phyloP scores from a whole-genome alignment of 2,329 filamentous ascomycete genomes.

The Graphilbum sp. region DNA sequence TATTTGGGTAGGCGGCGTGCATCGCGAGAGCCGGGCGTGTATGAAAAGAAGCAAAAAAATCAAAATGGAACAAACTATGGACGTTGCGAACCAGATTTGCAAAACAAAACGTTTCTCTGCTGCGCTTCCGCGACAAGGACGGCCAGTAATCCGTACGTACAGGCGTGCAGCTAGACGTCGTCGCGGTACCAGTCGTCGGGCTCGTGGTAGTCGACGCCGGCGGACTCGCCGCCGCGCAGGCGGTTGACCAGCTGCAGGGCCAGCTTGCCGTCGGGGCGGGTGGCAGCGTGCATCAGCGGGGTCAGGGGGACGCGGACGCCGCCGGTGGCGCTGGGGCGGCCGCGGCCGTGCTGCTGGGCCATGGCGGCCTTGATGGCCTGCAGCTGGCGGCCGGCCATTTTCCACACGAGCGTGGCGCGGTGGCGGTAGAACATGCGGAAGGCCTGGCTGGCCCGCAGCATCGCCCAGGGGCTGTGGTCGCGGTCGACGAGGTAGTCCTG shows the following conservation, averaged over 20 bases:
- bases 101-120: too few relatives aligned
- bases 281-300: slow-evolving; percentile 18
- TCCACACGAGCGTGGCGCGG: slow-evolving; percentile 24
- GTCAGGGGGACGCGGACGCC: slow-evolving; percentile 17
- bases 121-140: too few relatives aligned
- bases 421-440: slow-evolving; percentile 22
- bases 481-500: slow-evolving; percentile 11
- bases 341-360: background rate
- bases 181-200: background rate
- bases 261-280: slow-evolving; percentile 19
- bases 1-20: slow-evolving; percentile 2
- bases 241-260: slow-evolving; percentile 10
- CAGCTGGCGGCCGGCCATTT: slow-evolving; percentile 31
- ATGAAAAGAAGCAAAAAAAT: too few relatives aligned
- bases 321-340: slow-evolving; percentile 8
- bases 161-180: too few relatives aligned
- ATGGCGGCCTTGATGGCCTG: slow-evolving; percentile 25
- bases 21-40: too few relatives aligned
- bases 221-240: background rate
- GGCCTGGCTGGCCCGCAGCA: slow-evolving; percentile 32
- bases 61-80: too few relatives aligned
- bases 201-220: background rate
- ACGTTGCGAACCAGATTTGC: too few relatives aligned
- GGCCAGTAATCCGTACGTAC: too few relatives aligned
- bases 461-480: slow-evolving; percentile 24